phyloP scores from a whole-genome alignment of 78 protist species.

The Guillardia theta region DNA sequence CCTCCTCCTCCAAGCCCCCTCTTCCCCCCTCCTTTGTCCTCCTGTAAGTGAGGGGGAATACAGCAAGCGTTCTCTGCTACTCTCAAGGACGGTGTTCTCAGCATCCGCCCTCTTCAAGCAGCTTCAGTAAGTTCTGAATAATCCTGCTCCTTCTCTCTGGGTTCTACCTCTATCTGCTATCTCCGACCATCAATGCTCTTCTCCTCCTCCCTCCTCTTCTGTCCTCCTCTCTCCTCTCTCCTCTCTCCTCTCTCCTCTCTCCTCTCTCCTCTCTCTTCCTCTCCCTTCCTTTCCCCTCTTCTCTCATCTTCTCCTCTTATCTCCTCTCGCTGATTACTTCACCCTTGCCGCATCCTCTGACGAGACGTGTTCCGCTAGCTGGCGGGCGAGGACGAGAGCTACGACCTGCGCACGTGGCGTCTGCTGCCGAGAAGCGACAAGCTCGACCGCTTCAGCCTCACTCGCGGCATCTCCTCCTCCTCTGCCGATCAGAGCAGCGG shows the following conservation, averaged over 20 bases:
- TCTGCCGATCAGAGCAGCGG: background rate
- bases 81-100: too few relatives aligned
- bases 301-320: background rate
- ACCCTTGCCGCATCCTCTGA: too few relatives aligned
- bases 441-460: conserved; percentile 8
- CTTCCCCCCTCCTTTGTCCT: background rate
- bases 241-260: background rate
- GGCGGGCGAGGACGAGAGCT: too few relatives aligned
- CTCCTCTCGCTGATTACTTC: background rate
- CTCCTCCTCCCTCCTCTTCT: too few relatives aligned
- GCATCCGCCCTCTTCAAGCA: too few relatives aligned
- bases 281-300: background rate
- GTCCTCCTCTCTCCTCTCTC: background rate
- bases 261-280: background rate
- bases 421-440: background rate
- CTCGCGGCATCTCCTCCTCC: background rate
- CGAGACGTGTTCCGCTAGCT: too few relatives aligned
- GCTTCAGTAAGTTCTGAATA: too few relatives aligned
- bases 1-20: background rate
- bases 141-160: too few relatives aligned
- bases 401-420: background rate
- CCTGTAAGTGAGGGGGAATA: too few relatives aligned
- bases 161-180: too few relatives aligned
- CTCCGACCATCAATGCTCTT: too few relatives aligned
- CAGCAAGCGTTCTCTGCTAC: too few relatives aligned